Conservation (phyloP, 2,329 filamentous ascomycete genomes). For the Simplicillium sp. region DNA sequence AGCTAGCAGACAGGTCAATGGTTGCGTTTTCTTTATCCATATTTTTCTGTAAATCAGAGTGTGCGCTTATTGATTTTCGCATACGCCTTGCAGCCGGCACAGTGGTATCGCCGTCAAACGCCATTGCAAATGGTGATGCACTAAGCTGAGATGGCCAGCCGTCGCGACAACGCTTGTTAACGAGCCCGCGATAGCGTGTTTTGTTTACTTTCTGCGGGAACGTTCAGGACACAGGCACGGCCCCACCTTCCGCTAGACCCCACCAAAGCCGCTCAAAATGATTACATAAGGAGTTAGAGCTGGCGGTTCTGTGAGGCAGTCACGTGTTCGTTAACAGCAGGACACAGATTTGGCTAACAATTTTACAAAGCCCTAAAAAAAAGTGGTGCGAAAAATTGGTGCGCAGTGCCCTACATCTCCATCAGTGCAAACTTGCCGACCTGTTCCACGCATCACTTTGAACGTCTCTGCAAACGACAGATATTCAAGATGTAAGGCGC, state of each 20-base stretch:
- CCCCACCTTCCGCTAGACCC: too few relatives aligned
- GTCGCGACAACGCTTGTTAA: slow-evolving; percentile 4
- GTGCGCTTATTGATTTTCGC: slow-evolving; percentile 63
- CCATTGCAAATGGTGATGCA: slow-evolving; percentile 17
- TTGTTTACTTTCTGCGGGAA: too few relatives aligned
- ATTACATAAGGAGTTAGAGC: too few relatives aligned
- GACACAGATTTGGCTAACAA: slow-evolving; percentile 10
- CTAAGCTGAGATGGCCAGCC: slow-evolving; percentile 6
- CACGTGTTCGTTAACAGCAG: too few relatives aligned
- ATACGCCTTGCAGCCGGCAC: slow-evolving; percentile 46
- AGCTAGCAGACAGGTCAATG: slow-evolving; percentile 41
- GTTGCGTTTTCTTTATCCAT: slow-evolving; percentile 74
- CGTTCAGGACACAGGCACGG: too few relatives aligned
- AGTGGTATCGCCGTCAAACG: slow-evolving; percentile 30
- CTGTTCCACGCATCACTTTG: slow-evolving; percentile 25
- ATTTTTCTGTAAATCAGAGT: slow-evolving; percentile 39
- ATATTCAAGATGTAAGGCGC: slow-evolving; percentile 33
- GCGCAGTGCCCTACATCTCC: slow-evolving; percentile 27
- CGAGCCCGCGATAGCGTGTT: background rate
- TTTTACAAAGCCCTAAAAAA: slow-evolving; percentile 31
- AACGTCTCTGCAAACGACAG: slow-evolving; percentile 27
- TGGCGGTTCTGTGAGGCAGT: too few relatives aligned
- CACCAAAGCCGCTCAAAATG: too few relatives aligned
- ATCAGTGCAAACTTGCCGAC: slow-evolving; percentile 25
- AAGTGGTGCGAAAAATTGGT: slow-evolving; percentile 22